Conservation (phyloP, 2,329 filamentous ascomycete genomes). For the Fusarium nurragi region DNA sequence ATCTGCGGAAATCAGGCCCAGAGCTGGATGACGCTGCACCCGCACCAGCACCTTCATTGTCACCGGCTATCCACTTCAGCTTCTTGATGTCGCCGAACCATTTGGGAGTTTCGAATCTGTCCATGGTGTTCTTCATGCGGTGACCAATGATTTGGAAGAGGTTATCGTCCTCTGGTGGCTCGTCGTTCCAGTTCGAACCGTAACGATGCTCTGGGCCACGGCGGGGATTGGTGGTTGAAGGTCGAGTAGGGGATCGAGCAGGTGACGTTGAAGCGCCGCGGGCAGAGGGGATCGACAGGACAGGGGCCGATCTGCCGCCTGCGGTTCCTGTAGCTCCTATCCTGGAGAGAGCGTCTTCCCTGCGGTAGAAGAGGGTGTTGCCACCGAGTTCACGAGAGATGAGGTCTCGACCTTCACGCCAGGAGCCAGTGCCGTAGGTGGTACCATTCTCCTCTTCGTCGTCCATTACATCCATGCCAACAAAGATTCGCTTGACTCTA, state of each 20-base stretch:
- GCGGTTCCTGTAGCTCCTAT: constrained; percentile 42
- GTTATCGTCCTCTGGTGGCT: constrained; percentile 77
- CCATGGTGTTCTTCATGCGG: constrained; percentile 90
- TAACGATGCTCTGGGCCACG: constrained; percentile 43
- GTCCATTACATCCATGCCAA: constrained; percentile 77
- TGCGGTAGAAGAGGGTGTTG: constrained; percentile 62
- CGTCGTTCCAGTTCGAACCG: constrained; percentile 55
- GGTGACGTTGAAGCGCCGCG: constrained; percentile 49
- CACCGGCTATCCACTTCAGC: constrained; percentile 82
- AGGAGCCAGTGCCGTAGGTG: constrained; percentile 80
- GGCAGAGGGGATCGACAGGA: constrained; percentile 59
- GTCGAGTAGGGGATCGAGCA: constrained; percentile 56
- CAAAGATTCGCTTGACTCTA: constrained; percentile 80
- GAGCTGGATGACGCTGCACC: constrained; percentile 38
- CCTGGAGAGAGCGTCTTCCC: constrained; percentile 55
- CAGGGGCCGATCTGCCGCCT: constrained; percentile 53
- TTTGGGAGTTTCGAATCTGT: constrained; percentile 80
- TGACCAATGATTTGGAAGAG: constrained; percentile 87
- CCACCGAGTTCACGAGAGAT: constrained; percentile 87
- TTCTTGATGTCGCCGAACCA: constrained; percentile 83
- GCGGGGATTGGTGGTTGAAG: constrained; percentile 38
- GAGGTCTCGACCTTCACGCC: constrained; percentile 90
- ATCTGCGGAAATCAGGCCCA: constrained; percentile 60
- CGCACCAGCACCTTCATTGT: constrained; percentile 47
- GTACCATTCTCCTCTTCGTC: constrained; percentile 73